phyloP scores from a whole-genome alignment of 768 basidiomycete species.

The Lactifluus hygrophoroides region DNA sequence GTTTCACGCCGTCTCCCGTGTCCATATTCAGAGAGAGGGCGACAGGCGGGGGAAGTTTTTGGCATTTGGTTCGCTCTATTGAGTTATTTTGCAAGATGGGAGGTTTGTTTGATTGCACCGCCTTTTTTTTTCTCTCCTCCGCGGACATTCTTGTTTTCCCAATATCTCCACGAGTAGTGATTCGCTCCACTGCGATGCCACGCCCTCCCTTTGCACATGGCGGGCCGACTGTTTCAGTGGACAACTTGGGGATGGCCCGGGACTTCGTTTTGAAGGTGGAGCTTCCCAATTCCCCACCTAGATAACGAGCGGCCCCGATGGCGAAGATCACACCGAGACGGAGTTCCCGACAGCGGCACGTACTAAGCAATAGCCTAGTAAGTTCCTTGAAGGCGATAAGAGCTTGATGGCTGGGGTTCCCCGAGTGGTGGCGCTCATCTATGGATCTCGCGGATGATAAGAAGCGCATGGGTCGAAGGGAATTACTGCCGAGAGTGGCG shows the following conservation, averaged over 20 bases:
- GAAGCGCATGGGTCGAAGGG: neutral
- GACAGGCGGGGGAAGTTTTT: neutral
- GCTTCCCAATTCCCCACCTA: neutral
- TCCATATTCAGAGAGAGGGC: neutral
- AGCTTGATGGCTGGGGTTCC: conserved; percentile 8
- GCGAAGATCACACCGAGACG: conserved; percentile 3
- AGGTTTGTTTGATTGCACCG: too few species aligned
- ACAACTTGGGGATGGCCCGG: neutral
- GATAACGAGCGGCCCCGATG: conserved; percentile 5
- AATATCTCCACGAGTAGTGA: conserved; percentile 2
- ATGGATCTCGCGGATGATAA: conserved; percentile 11
- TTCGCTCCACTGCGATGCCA: conserved; percentile 5
- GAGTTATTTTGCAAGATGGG: neutral
- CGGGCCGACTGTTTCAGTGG: neutral
- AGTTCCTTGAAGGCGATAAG: conserved; percentile 18
- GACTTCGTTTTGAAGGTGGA: neutral
- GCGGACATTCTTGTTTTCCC: conserved; percentile 12
- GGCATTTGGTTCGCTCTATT: neutral
- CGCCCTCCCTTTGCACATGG: neutral
- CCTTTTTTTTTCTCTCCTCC: neutral
- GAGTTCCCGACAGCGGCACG: conserved; percentile 9
- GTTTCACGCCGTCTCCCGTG: neutral
- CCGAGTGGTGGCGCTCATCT: conserved; percentile 15
- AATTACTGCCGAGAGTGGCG: conserved; percentile 5
- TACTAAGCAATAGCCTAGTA: conserved; percentile 18